Evolutionary conservation across 2,329 filamentous ascomycete species (phyloP).

Genomic region (Massarina eburnea): DNA sequence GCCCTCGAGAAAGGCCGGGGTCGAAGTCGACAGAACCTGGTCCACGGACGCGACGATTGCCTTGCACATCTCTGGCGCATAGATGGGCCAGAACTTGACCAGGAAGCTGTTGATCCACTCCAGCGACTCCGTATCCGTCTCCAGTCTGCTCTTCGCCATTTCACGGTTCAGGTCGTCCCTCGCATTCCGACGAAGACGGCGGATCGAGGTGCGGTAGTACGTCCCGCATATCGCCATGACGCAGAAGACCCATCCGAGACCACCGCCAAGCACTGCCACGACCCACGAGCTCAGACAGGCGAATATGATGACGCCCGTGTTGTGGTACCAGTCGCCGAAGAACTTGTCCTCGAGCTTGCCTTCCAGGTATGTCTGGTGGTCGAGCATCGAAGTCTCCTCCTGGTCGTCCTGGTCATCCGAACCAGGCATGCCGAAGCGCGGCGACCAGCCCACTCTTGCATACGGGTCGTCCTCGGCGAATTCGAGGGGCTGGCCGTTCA

Average conservation of each 20-base stretch:
- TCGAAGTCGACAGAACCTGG: slow-evolving; percentile 90
- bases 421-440: slow-evolving; percentile 67
- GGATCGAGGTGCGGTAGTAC: slow-evolving; percentile 94
- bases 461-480: slow-evolving; percentile 52
- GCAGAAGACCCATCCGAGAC: slow-evolving; percentile 88
- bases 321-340: slow-evolving; percentile 98
- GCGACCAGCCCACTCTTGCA: slow-evolving; percentile 78
- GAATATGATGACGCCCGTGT: slow-evolving; percentile 90
- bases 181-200: slow-evolving; percentile 91
- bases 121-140: slow-evolving; percentile 87
- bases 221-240: slow-evolving; percentile 91
- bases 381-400: slow-evolving; percentile 67
- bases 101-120: slow-evolving; percentile 99
- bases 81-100: slow-evolving; percentile 99
- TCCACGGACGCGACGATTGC: slow-evolving; percentile 94
- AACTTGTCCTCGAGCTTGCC: slow-evolving; percentile 82
- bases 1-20: slow-evolving; percentile 89
- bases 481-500: slow-evolving; percentile 57
- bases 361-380: slow-evolving; percentile 88
- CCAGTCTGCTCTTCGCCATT: slow-evolving; percentile 80
- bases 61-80: slow-evolving; percentile 87
- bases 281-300: slow-evolving; percentile 90
- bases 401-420: slow-evolving; percentile 56
- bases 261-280: slow-evolving; percentile 83
- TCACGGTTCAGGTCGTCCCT: slow-evolving; percentile 91